Evolutionary conservation across 768 basidiomycete species (phyloP).

Genomic region (Sporobolomyces phaffii): DNA sequence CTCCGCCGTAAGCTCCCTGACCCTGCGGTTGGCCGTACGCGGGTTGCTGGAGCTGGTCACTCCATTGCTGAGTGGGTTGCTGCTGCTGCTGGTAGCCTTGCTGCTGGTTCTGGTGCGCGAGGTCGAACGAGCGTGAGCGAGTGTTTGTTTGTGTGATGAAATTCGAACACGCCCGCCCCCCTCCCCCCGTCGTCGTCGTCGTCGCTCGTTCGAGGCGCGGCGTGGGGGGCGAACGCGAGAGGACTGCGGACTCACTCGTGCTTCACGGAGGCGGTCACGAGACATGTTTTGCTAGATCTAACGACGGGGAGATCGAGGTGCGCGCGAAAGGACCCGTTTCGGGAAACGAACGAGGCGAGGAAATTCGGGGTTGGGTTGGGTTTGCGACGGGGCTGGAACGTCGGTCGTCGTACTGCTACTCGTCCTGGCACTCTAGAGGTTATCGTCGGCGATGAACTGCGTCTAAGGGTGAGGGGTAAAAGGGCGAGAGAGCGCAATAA

Average conservation of each 20-base stretch:
- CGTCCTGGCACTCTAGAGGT: too few species aligned
- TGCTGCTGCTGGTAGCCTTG: constrained; percentile 15
- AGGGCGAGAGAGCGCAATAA: not conserved
- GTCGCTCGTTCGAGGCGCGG: not conserved
- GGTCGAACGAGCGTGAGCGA: not conserved
- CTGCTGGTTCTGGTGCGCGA: constrained; percentile 11
- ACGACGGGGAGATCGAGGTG: not conserved
- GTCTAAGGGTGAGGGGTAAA: not conserved
- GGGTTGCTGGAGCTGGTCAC: constrained; percentile 7
- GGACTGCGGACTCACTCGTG: constrained; percentile 10
- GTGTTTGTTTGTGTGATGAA: not conserved
- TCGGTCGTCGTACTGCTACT: too few species aligned
- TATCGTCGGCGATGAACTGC: too few species aligned
- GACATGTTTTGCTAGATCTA: constrained; percentile 19
- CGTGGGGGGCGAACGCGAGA: too few species aligned
- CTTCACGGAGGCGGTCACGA: constrained; percentile 36
- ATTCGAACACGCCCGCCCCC: not conserved
- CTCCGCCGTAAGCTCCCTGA: constrained; percentile 5
- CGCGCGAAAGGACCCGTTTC: not conserved
- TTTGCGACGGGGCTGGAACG: not conserved
- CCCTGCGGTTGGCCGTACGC: constrained; percentile 24
- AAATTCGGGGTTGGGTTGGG: not conserved
- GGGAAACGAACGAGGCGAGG: too few species aligned
- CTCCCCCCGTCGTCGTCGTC: not conserved
- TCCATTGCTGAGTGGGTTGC: not conserved